A percentile compares a stretch with the other conserved stretches of the same genome.
phyloP scores from a whole-genome alignment of 176 grass and related monocot genomes.

The Thalia dealbata region DNA sequence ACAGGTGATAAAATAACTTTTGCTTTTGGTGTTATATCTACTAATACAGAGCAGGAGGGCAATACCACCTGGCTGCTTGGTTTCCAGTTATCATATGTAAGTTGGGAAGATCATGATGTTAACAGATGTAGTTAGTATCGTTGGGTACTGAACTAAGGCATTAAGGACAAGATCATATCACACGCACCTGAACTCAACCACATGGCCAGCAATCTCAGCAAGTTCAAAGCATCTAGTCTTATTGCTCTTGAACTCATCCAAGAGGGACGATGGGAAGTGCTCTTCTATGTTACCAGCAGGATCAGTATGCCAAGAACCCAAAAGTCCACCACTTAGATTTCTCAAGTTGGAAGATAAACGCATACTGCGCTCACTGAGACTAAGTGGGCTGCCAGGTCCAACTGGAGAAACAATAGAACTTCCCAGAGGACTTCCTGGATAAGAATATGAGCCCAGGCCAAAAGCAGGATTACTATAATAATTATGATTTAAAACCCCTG shows the following conservation, averaged over 20 bases:
- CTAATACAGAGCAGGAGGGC: background rate
- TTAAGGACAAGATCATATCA: background rate
- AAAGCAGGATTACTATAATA: conserved; percentile 11
- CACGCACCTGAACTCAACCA: conserved; percentile 11
- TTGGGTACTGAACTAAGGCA: background rate
- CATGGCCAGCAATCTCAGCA: conserved; percentile 19
- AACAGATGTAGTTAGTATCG: background rate
- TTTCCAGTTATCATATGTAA: background rate
- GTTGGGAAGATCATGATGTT: background rate
- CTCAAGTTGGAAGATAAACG: background rate
- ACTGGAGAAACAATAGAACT: conserved; percentile 16
- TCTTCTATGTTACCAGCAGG: background rate
- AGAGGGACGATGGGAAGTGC: conserved; percentile 1
- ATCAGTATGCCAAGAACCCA: conserved; percentile 11
- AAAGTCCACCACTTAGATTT: conserved; percentile 11
- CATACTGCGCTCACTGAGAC: background rate
- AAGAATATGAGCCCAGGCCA: conserved; percentile 5
- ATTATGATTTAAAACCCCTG: background rate
- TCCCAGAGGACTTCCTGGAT: conserved; percentile 11
- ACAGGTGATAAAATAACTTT: background rate
- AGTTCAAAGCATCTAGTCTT: conserved; percentile 15
- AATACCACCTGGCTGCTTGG: too few relatives aligned
- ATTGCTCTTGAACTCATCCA: conserved; percentile 16
- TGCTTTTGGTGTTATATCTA: background rate
- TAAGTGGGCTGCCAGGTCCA: conserved; percentile 12